A percentile compares a stretch with the other conserved stretches of the same genome.
phyloP scores from a whole-genome alignment of 495 filamentous ascomycete species.

The Alectoria sarmentosa region DNA sequence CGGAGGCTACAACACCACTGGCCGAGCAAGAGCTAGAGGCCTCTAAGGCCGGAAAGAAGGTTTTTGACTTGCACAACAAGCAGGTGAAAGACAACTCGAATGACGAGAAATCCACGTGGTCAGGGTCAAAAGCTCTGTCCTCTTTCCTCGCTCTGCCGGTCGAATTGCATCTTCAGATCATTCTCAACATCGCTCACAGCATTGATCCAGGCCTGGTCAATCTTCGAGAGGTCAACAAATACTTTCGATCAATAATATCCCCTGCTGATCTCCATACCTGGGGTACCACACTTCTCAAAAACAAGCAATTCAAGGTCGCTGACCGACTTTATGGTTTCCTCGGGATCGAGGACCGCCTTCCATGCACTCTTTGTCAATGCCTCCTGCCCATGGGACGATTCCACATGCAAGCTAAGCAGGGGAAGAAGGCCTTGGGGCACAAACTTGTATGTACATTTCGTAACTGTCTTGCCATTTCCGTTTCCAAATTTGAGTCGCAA shows the following conservation, averaged over 20 bases:
- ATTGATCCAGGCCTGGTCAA: background rate
- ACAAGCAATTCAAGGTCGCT: background rate
- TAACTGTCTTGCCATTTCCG: too few relatives aligned
- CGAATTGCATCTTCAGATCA: conserved; percentile 1
- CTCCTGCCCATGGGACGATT: background rate
- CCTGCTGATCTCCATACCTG: background rate
- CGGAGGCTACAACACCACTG: background rate
- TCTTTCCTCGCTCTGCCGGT: conserved; percentile 6
- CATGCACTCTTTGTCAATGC: conserved; percentile 2
- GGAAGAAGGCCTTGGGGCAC: background rate
- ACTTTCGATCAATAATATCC: background rate
- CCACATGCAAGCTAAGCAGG: conserved; percentile 1
- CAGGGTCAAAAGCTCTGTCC: background rate
- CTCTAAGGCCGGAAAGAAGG: background rate
- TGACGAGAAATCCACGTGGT: background rate
- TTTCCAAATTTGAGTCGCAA: too few relatives aligned
- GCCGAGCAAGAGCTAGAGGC: background rate
- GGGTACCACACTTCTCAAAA: background rate
- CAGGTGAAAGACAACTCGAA: background rate
- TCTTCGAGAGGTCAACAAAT: background rate
- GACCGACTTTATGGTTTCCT: background rate
- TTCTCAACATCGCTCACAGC: background rate
- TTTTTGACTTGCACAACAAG: background rate
- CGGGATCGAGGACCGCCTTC: background rate
- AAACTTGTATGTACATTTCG: too few relatives aligned